Conservation (phyloP, 305 asterid genomes). For the Rubia peregrina region DNA sequence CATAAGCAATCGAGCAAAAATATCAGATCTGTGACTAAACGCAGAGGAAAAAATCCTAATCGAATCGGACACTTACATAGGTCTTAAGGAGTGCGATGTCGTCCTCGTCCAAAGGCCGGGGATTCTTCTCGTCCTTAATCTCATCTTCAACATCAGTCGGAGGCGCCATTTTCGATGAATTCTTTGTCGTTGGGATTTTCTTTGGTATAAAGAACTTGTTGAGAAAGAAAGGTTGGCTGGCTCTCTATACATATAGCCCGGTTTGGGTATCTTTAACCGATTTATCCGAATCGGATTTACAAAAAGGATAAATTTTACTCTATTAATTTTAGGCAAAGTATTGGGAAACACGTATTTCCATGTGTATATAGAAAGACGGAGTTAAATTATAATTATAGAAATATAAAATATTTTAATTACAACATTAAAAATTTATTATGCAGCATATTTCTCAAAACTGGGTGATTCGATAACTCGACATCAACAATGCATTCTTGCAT, state of each 20-base stretch:
- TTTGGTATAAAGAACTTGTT: not conserved
- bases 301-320: no score
- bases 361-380: no score
- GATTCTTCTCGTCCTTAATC: constrained; percentile 68
- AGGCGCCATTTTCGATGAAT: constrained; percentile 45
- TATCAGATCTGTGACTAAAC: not conserved
- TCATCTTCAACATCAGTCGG: constrained; percentile 49
- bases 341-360: no score
- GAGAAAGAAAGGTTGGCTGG: constrained; percentile 4
- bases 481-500: no score
- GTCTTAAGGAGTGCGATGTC: constrained; percentile 39
- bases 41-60: not conserved
- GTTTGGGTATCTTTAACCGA: not conserved
- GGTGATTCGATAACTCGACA: no score
- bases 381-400: no score
- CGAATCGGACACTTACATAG: constrained; percentile 17
- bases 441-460: no score
- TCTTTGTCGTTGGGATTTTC: not conserved
- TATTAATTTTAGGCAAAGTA: no score
- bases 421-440: no score
- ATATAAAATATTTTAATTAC: no score
- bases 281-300: not conserved
- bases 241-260: not conserved
- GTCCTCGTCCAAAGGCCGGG: constrained; percentile 35
- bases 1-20: not conserved